Conservation (phyloP, 208 protist genomes). For the Naegleria gruberi region DNA sequence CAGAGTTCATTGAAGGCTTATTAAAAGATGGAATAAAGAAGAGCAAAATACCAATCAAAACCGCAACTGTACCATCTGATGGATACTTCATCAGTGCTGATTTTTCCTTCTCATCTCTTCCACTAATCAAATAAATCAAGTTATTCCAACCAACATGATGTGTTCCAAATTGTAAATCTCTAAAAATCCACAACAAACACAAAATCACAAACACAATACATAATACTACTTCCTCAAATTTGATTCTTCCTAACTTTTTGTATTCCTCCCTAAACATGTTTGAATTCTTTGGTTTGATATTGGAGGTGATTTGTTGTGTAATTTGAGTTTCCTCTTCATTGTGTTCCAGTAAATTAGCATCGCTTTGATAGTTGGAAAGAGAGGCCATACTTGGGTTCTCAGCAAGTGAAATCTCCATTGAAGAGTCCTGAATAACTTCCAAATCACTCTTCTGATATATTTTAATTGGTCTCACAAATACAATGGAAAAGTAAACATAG, state of each 20-base stretch:
- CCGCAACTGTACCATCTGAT: neutral
- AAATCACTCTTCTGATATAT: neutral
- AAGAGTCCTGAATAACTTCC: neutral
- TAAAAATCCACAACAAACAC: neutral
- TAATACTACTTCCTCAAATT: neutral
- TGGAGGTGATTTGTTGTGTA: neutral
- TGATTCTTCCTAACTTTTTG: neutral
- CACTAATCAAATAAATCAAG: neutral
- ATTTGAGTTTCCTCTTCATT: neutral
- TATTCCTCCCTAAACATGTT: neutral
- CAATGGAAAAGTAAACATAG: neutral
- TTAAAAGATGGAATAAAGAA: conserved; percentile 2
- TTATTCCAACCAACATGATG: neutral
- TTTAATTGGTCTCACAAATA: neutral
- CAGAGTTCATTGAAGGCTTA: neutral
- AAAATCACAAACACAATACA: neutral
- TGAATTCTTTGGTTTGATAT: neutral
- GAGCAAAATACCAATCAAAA: neutral
- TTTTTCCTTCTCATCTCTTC: no score
- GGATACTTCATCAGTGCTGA: neutral
- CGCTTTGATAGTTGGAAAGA: neutral
- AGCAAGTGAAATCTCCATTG: neutral
- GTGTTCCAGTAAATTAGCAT: neutral
- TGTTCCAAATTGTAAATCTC: neutral
- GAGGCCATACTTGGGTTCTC: neutral